These are phyloP conservation scores for Camellia japonica DNA, from an alignment of 148 eudicot species.

Conservation along the genomic window DNA sequence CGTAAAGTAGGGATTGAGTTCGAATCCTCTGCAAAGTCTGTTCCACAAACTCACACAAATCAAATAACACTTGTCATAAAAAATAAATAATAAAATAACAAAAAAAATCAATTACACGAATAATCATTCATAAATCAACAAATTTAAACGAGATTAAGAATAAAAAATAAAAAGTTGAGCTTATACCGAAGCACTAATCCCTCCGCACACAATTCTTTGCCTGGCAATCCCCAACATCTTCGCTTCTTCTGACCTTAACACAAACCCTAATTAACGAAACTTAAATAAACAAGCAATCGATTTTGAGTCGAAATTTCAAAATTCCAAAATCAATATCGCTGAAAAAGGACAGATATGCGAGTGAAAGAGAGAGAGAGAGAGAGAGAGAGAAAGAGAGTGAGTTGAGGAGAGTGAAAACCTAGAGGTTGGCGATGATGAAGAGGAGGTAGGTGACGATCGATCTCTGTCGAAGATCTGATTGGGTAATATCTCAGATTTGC, in stretches of 20 bases:
- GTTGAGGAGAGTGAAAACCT: neutral
- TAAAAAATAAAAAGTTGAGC: neutral
- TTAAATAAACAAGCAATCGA: neutral
- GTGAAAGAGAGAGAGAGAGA: neutral
- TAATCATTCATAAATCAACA: neutral
- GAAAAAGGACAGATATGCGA: neutral
- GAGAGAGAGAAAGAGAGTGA: neutral
- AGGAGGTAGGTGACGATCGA: constrained; percentile 3
- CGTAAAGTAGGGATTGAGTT: constrained; percentile 20
- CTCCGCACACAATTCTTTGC: constrained; percentile 25
- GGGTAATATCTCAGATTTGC: neutral
- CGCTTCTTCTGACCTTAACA: neutral
- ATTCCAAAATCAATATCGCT: neutral
- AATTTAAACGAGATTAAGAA: neutral
- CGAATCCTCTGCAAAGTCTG: constrained; percentile 11
- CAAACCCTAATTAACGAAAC: neutral
- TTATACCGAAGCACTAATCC: constrained; percentile 35
- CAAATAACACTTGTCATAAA: neutral
- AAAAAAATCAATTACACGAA: neutral
- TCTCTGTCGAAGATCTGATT: neutral
- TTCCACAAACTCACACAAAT: neutral
- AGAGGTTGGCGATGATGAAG: neutral
- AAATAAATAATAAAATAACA: neutral
- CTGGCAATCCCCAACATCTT: constrained; percentile 50
- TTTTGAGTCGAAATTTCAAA: neutral